phyloP scores from a whole-genome alignment of 345 rosid genomes.

The Excoecaria agallocha region DNA sequence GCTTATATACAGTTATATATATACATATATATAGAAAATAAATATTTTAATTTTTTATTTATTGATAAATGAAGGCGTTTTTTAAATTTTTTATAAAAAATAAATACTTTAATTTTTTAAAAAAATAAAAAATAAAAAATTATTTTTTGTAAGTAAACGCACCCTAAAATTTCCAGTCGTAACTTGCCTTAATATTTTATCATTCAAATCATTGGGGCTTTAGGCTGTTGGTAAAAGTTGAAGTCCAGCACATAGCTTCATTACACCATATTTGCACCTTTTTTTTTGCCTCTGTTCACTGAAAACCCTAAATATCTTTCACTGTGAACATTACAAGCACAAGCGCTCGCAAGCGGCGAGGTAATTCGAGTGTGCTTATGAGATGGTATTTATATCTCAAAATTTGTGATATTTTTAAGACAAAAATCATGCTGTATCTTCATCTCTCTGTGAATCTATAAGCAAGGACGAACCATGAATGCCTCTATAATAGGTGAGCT shows the following conservation, averaged over 20 bases:
- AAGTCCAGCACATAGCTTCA: background rate
- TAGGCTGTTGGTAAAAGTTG: background rate
- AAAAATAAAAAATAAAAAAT: too few relatives aligned
- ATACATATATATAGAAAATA: too few relatives aligned
- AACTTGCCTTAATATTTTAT: too few relatives aligned
- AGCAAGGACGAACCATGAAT: conserved; percentile 39
- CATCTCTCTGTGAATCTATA: background rate
- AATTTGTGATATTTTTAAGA: background rate
- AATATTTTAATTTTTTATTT: too few relatives aligned
- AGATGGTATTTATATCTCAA: background rate
- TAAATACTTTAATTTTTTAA: too few relatives aligned
- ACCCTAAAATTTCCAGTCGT: too few relatives aligned
- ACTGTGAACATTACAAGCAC: too few relatives aligned
- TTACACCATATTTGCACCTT: background rate
- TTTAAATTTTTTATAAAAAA: too few relatives aligned
- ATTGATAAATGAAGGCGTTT: too few relatives aligned
- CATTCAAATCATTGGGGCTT: too few relatives aligned
- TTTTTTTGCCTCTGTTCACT: background rate
- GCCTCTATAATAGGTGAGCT: conserved; percentile 56
- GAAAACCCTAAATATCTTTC: background rate
- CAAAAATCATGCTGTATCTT: background rate
- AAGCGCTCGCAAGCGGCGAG: background rate
- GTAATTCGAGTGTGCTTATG: background rate
- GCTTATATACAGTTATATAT: too few relatives aligned
- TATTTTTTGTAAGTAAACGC: too few relatives aligned